Percentiles rank a stretch among this genome's conserved stretches.
Conservation (phyloP, 129 eudicot genomes). For the Centaurea solstitialis region DNA sequence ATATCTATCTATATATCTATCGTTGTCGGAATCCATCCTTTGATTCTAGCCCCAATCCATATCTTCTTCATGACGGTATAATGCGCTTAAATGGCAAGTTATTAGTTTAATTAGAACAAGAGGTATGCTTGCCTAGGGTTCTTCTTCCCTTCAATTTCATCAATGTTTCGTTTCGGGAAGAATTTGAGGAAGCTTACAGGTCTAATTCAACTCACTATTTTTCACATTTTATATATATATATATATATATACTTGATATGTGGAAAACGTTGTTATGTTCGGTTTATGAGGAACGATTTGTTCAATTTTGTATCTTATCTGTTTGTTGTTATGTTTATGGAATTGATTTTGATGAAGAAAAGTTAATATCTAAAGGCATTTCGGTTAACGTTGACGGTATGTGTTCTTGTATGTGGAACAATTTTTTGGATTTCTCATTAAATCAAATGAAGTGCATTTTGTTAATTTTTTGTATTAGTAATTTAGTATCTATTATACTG, state of each 20-base stretch:
- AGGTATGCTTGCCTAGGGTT: slow-evolving; percentile 18
- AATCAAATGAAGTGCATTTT: neutral
- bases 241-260: slow-evolving; percentile 9
- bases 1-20: too few relatives aligned
- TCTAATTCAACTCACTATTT: slow-evolving; percentile 5
- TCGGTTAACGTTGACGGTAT: neutral
- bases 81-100: slow-evolving; percentile 24
- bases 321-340: slow-evolving; percentile 2
- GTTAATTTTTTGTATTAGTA: neutral
- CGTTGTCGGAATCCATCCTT: neutral
- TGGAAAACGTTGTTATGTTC: neutral
- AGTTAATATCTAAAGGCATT: neutral
- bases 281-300: neutral
- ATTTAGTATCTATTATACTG: too few relatives aligned
- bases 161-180: neutral
- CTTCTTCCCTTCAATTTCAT: neutral
- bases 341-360: neutral
- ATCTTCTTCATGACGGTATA: slow-evolving; percentile 24
- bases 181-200: neutral
- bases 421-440: neutral
- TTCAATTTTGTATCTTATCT: neutral
- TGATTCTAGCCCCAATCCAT: neutral
- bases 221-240: too few relatives aligned
- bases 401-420: neutral
- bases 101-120: neutral